phyloP scores from a whole-genome alignment of 1,284 basidiomycete genomes.

The Leccinum discolor region DNA sequence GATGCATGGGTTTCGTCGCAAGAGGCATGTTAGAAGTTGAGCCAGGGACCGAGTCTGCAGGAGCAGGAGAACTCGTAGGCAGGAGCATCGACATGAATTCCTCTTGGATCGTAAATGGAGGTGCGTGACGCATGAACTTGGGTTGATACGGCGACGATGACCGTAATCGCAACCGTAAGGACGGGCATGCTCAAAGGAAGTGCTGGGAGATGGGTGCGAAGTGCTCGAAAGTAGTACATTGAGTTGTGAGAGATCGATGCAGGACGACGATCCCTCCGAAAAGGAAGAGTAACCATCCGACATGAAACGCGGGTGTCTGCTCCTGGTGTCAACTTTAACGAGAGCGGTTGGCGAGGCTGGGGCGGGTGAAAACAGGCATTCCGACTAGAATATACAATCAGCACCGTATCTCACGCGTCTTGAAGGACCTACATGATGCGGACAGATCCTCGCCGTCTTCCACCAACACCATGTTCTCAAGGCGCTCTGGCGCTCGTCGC shows the following conservation, averaged over 20 bases:
- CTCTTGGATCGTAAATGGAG: constrained; percentile 75
- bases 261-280: constrained; percentile 72
- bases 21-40: constrained; percentile 16
- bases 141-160: constrained; percentile 67
- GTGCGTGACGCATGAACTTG: constrained; percentile 60
- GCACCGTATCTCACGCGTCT: background rate
- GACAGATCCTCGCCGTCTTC: constrained; percentile 66
- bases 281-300: constrained; percentile 63
- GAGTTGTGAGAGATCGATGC: constrained; percentile 69
- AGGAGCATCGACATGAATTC: constrained; percentile 51
- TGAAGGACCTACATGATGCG: constrained; percentile 47
- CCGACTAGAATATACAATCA: constrained; percentile 36
- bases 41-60: background rate
- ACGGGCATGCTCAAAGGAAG: constrained; percentile 38
- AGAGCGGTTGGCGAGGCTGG: constrained; percentile 51
- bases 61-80: constrained; percentile 23
- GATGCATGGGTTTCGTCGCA: constrained; percentile 29
- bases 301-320: constrained; percentile 63
- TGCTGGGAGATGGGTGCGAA: constrained; percentile 36
- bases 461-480: constrained; percentile 38
- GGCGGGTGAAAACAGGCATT: constrained; percentile 60
- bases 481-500: constrained; percentile 44
- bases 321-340: constrained; percentile 59
- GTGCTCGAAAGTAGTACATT: constrained; percentile 54
- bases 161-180: constrained; percentile 65